Percentiles rank a stretch among this genome's conserved stretches.
Conservation (phyloP, 2,329 filamentous ascomycete genomes). For the Trichoderma atroviride region DNA sequence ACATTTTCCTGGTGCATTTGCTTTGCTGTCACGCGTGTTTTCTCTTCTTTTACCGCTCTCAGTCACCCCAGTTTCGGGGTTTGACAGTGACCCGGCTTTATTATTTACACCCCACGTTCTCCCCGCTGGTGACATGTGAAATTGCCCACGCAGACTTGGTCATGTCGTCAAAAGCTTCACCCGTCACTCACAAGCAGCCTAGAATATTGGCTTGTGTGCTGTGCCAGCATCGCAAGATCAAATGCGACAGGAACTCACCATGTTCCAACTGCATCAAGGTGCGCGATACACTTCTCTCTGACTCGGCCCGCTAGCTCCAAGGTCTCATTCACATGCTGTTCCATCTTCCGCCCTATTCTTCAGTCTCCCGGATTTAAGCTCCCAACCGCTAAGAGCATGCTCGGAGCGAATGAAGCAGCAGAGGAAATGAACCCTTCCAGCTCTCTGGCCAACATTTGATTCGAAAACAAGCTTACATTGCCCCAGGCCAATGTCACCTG, state of each 20-base stretch:
- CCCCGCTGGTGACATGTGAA: constrained; percentile 38
- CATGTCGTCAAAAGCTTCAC: constrained; percentile 39
- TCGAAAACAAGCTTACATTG: constrained; percentile 20
- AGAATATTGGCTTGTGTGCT: constrained; percentile 58
- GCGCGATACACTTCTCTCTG: constrained; percentile 31
- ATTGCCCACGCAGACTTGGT: constrained; percentile 29
- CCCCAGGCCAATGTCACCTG: constrained; percentile 60
- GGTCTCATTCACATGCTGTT: background rate
- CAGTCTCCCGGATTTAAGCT: background rate
- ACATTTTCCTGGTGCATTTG: background rate
- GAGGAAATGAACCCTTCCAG: background rate
- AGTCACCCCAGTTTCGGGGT: constrained; percentile 10
- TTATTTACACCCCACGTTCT: constrained; percentile 26
- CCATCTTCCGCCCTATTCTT: background rate
- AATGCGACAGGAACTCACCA: constrained; percentile 61
- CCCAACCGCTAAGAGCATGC: background rate
- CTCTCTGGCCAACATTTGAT: background rate
- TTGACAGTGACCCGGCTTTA: constrained; percentile 4
- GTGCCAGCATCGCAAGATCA: constrained; percentile 65
- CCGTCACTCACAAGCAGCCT: constrained; percentile 42
- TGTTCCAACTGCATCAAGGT: constrained; percentile 65
- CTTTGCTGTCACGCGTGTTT: constrained; percentile 2
- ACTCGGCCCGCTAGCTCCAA: background rate
- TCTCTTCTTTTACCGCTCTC: constrained; percentile 9
- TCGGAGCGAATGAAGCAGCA: background rate